These are phyloP conservation scores for Phytophthora meadii DNA, from an alignment of 352 stramenopile genomes.

Conservation along the genomic window DNA sequence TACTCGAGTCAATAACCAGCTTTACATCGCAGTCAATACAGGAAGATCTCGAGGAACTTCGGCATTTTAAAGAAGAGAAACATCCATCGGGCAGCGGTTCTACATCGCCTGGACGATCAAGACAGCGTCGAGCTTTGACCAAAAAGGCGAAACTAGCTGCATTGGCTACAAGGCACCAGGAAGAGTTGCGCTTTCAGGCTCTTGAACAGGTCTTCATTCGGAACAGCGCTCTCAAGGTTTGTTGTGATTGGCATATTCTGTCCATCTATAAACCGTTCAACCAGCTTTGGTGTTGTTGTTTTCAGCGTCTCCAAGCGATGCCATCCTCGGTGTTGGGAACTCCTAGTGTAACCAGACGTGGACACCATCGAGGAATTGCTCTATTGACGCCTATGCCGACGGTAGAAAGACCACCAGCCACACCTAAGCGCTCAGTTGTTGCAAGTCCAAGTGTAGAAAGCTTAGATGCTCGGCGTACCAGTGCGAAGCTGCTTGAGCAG, in stretches of 20 bases:
- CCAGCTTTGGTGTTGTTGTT: no score
- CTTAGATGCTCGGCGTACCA: constrained; percentile 21
- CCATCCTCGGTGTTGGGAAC: constrained; percentile 23
- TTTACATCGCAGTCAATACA: constrained; percentile 57
- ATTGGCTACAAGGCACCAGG: constrained; percentile 53
- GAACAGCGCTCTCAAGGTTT: constrained; percentile 51
- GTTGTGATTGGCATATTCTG: background rate
- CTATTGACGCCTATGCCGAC: constrained; percentile 20
- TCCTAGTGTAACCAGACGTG: constrained; percentile 14
- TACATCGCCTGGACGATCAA: constrained; percentile 15
- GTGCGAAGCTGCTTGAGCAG: constrained; percentile 28
- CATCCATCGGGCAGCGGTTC: background rate
- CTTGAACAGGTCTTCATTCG: constrained; percentile 63
- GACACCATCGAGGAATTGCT: constrained; percentile 22
- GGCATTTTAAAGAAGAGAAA: constrained; percentile 28
- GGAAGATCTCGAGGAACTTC: constrained; percentile 61
- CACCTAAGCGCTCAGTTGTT: constrained; percentile 16
- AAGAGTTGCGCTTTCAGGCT: constrained; percentile 67
- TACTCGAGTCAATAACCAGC: constrained; percentile 75
- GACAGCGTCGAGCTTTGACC: constrained; percentile 32
- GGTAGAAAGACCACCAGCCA: constrained; percentile 5
- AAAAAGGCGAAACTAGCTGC: constrained; percentile 65
- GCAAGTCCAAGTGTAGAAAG: constrained; percentile 22
- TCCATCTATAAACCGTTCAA: no score
- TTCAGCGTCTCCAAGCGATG: constrained; percentile 29